These are phyloP conservation scores for Pseudocercospora cruenta DNA, from an alignment of 2,329 filamentous ascomycete species.

Conservation along the genomic window DNA sequence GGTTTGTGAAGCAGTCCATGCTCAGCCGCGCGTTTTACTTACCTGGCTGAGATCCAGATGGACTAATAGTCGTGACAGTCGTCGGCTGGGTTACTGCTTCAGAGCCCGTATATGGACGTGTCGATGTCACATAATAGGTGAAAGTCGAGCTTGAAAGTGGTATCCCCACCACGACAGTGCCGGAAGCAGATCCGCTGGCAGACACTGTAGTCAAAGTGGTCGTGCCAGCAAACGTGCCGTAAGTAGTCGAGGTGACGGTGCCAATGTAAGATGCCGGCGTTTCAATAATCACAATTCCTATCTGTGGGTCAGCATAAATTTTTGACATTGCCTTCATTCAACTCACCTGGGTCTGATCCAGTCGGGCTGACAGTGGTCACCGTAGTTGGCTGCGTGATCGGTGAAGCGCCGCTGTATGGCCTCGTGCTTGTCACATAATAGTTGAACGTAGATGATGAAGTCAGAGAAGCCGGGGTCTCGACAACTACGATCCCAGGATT, in stretches of 20 bases:
- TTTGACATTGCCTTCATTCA: background rate
- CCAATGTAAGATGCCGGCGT: slow-evolving; percentile 3
- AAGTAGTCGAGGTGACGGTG: slow-evolving; percentile 9
- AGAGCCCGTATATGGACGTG: background rate
- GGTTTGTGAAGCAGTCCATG: no score
- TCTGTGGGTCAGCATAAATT: background rate
- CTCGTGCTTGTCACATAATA: slow-evolving; percentile 7
- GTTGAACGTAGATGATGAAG: slow-evolving; percentile 2
- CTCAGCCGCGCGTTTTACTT: background rate
- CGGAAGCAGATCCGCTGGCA: background rate
- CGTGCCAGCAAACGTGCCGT: slow-evolving; percentile 10
- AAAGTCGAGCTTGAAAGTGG: background rate
- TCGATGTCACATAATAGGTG: slow-evolving; percentile 3
- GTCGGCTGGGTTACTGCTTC: background rate
- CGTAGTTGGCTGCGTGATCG: slow-evolving; percentile 8
- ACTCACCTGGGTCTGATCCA: background rate
- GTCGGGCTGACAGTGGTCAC: slow-evolving; percentile 6
- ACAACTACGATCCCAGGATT: slow-evolving; percentile 1
- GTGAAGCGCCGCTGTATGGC: background rate
- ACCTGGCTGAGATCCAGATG: slow-evolving; percentile 2
- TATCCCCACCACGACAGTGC: background rate
- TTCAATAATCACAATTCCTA: slow-evolving; percentile 1
- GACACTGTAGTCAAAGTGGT: slow-evolving; percentile 1
- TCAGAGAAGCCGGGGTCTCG: background rate
- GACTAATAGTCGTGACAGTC: background rate